A percentile compares a stretch with the other conserved stretches of the same genome.
Conservation (phyloP, 257 asterid species). For the Gentiana dahurica region DNA sequence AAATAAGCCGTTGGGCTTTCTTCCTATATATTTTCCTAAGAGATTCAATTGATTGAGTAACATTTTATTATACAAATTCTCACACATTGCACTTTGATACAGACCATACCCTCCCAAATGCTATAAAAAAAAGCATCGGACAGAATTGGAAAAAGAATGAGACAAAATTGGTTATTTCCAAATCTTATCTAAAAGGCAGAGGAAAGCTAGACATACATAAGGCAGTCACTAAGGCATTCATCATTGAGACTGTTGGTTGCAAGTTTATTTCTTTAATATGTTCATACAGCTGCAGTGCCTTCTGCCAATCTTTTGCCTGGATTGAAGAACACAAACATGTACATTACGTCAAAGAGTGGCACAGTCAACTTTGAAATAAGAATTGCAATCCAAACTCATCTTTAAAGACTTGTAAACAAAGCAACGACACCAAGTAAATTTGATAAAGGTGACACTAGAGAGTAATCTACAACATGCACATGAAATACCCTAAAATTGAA, state of each 20-base stretch:
- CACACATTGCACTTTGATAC: too few relatives aligned
- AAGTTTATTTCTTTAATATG: constrained; percentile 50
- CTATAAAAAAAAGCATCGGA: too few relatives aligned
- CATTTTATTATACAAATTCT: too few relatives aligned
- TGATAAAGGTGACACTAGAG: not conserved
- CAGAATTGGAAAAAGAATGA: too few relatives aligned
- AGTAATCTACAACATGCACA: not conserved
- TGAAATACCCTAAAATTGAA: not conserved
- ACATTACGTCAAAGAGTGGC: not conserved
- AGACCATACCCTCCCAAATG: too few relatives aligned
- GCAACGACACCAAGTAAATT: not conserved
- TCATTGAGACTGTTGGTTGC: constrained; percentile 74
- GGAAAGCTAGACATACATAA: constrained; percentile 54
- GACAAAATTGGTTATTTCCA: too few relatives aligned
- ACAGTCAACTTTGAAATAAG: not conserved
- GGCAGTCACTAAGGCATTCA: constrained; percentile 92
- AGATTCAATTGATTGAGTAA: too few relatives aligned
- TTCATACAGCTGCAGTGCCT: constrained; percentile 75
- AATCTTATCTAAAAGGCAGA: not conserved
- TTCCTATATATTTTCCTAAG: too few relatives aligned
- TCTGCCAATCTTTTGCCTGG: constrained; percentile 83
- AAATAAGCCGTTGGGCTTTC: too few relatives aligned
- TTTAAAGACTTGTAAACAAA: not conserved
- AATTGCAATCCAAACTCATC: not conserved
- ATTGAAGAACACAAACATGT: constrained; percentile 13